Conservation (phyloP, 345 rosid species). For the Hibiscus syriacus region DNA sequence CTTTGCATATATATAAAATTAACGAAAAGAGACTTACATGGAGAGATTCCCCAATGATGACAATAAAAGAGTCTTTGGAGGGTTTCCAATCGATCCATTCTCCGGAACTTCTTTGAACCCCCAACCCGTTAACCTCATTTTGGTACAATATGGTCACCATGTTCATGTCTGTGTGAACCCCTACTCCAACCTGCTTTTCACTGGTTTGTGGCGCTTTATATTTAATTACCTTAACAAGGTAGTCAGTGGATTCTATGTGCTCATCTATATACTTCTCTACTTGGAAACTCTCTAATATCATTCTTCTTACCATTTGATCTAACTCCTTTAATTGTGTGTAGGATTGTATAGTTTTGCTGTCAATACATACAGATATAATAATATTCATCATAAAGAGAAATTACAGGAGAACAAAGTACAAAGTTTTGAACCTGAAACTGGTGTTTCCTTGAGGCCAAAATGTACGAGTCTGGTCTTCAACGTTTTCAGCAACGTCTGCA, state of each 20-base stretch:
- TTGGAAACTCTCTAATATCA: background rate
- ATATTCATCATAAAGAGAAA: too few species aligned
- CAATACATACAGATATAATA: too few species aligned
- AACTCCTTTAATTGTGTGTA: background rate
- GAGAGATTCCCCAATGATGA: conserved; percentile 7
- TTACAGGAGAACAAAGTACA: too few species aligned
- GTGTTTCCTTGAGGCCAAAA: background rate
- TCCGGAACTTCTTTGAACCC: conserved; percentile 42
- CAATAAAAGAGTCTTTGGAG: conserved; percentile 39
- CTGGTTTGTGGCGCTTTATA: conserved; percentile 37
- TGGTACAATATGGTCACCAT: conserved; percentile 52
- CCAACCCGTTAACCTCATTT: conserved; percentile 52
- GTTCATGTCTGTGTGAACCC: conserved; percentile 50
- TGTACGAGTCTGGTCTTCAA: background rate
- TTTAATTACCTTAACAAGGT: background rate
- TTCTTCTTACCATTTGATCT: background rate
- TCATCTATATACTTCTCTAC: background rate
- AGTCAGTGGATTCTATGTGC: background rate
- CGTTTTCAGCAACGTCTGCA: background rate
- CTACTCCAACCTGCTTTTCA: conserved; percentile 37
- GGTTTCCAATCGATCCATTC: conserved; percentile 48
- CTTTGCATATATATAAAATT: too few species aligned
- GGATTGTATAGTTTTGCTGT: background rate
- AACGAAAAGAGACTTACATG: conserved; percentile 6
- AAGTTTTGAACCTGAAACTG: background rate